These are phyloP conservation scores for Pseudophaeomoniella oleicola DNA, from an alignment of 2,329 filamentous ascomycete species.

Conservation along the genomic window DNA sequence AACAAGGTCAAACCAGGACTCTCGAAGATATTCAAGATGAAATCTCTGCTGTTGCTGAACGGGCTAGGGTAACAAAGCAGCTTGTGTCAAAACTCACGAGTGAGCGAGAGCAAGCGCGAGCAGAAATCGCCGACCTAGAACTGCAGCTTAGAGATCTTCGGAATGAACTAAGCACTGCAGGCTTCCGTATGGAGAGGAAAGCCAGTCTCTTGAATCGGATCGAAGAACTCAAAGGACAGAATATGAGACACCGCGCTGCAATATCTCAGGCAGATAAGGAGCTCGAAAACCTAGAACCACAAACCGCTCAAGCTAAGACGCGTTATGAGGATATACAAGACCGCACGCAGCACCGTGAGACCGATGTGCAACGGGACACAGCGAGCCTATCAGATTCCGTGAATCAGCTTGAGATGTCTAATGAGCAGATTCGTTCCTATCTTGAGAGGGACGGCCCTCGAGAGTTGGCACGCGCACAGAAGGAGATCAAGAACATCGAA, in stretches of 20 bases:
- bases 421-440: conserved; percentile 68
- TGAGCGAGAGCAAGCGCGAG: conserved; percentile 59
- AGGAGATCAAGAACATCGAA: conserved; percentile 55
- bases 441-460: conserved; percentile 58
- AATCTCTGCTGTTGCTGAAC: conserved; percentile 51
- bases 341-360: conserved; percentile 57
- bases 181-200: conserved; percentile 71
- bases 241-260: conserved; percentile 50
- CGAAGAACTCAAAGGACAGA: conserved; percentile 55
- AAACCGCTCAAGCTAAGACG: conserved; percentile 60
- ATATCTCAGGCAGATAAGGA: conserved; percentile 59
- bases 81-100: conserved; percentile 49
- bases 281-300: conserved; percentile 57
- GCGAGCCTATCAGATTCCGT: conserved; percentile 59
- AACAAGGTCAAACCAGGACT: conserved; percentile 49
- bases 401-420: conserved; percentile 60
- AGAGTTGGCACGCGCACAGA: conserved; percentile 54
- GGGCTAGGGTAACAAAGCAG: conserved; percentile 49
- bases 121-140: conserved; percentile 55
- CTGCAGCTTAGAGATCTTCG: conserved; percentile 61
- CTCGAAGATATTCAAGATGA: conserved; percentile 75
- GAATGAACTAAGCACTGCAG: conserved; percentile 55
- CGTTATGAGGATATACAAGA: conserved; percentile 63
- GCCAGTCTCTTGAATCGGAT: conserved; percentile 55
- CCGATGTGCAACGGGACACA: conserved; percentile 54